A percentile compares a stretch with the other conserved stretches of the same genome.
Evolutionary conservation across 345 rosid species (phyloP).

Genomic region (Eucalyptus sp.): DNA sequence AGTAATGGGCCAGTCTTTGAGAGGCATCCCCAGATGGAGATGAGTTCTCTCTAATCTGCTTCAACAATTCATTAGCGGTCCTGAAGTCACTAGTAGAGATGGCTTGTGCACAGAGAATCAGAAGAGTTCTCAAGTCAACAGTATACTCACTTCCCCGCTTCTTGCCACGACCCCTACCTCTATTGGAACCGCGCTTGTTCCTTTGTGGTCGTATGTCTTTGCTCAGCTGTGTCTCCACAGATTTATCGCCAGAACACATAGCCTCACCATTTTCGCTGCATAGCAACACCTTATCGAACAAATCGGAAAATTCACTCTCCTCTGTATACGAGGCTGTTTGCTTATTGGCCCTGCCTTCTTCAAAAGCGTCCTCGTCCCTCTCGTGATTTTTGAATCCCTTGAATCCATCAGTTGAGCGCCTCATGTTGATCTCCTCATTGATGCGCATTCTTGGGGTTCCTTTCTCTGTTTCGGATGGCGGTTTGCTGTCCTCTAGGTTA

Average conservation of each 20-base stretch:
- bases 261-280: slow-evolving; percentile 3
- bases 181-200: neutral
- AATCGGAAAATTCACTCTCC: slow-evolving; percentile 39
- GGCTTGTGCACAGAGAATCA: slow-evolving; percentile 69
- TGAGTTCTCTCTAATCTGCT: slow-evolving; percentile 62
- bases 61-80: slow-evolving; percentile 59
- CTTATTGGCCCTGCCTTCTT: slow-evolving; percentile 51
- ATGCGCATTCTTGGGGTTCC: neutral
- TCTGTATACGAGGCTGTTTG: slow-evolving; percentile 33
- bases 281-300: slow-evolving; percentile 59
- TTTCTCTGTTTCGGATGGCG: neutral
- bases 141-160: slow-evolving; percentile 29
- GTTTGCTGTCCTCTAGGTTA: slow-evolving; percentile 9
- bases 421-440: slow-evolving; percentile 1
- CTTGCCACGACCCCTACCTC: slow-evolving; percentile 22
- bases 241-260: neutral
- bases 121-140: slow-evolving; percentile 56
- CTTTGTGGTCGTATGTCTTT: slow-evolving; percentile 4
- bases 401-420: neutral
- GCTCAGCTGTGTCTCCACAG: neutral
- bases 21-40: slow-evolving; percentile 63
- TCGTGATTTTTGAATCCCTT: slow-evolving; percentile 41
- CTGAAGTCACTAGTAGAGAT: slow-evolving; percentile 47
- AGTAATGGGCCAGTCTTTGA: slow-evolving; percentile 77
- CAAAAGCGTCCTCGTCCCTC: slow-evolving; percentile 25